Conservation (phyloP, 1,284 basidiomycete species). For the Xerocomus amazonicus region DNA sequence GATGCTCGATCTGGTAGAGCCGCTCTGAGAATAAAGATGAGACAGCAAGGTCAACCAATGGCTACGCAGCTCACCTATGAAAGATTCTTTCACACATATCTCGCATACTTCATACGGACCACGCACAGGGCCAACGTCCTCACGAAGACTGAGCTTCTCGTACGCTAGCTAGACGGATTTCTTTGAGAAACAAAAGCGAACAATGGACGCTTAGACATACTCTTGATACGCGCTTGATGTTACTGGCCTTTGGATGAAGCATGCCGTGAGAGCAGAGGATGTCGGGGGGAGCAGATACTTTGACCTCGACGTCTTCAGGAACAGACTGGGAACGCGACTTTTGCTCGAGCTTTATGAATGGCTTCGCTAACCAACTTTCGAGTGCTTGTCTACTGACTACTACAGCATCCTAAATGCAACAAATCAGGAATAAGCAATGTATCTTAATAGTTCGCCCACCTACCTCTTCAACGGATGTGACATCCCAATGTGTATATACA, state of each 20-base stretch:
- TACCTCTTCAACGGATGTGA: constrained; percentile 48
- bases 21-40: constrained; percentile 45
- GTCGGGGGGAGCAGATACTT: constrained; percentile 30
- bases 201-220: constrained; percentile 24
- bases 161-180: constrained; percentile 43
- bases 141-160: constrained; percentile 41
- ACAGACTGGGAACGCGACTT: constrained; percentile 22
- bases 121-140: constrained; percentile 46
- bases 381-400: constrained; percentile 60
- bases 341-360: constrained; percentile 20
- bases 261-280: constrained; percentile 59
- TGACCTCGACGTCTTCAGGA: constrained; percentile 12
- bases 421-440: constrained; percentile 12
- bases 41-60: neutral
- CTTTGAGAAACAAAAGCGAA: neutral
- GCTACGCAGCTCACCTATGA: constrained; percentile 46
- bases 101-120: constrained; percentile 55
- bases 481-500: constrained; percentile 63
- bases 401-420: constrained; percentile 44
- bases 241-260: constrained; percentile 54
- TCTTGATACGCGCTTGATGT: constrained; percentile 62
- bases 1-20: constrained; percentile 65
- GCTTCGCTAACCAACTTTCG: constrained; percentile 56
- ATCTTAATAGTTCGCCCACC: constrained; percentile 8
- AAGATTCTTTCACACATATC: constrained; percentile 54